A percentile compares a stretch with the other conserved stretches of the same genome.
These are phyloP conservation scores for Lactarius sanguifluus DNA, from an alignment of 768 basidiomycete genomes.

Conservation along the genomic window DNA sequence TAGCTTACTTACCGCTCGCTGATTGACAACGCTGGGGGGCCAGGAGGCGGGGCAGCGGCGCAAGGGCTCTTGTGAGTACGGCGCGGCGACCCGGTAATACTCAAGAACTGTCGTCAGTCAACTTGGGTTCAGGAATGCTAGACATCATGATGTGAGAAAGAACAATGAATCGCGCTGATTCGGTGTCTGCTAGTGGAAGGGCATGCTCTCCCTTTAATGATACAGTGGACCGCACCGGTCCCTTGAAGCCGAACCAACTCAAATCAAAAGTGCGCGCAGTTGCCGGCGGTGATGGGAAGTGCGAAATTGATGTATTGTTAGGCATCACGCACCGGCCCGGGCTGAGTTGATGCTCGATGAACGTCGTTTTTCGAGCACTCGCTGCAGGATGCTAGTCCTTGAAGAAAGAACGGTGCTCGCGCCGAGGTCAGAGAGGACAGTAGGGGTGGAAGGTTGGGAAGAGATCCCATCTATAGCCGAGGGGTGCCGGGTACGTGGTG, in stretches of 20 bases:
- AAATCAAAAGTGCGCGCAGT: not conserved
- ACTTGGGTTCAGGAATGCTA: not conserved
- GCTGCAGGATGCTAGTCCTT: not conserved
- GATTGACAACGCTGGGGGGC: not conserved
- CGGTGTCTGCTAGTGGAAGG: not conserved
- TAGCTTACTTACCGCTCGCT: not conserved
- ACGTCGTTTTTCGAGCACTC: not conserved
- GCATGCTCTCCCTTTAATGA: not conserved
- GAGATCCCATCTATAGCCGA: conserved; percentile 16
- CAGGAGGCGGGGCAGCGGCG: conserved; percentile 9
- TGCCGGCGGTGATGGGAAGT: not conserved
- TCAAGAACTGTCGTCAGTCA: not conserved
- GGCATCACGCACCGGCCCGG: not conserved
- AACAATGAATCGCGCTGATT: not conserved
- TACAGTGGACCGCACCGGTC: not conserved
- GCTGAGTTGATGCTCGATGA: not conserved
- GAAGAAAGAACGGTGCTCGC: not conserved
- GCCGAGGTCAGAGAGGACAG: not conserved
- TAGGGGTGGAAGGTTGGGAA: not conserved
- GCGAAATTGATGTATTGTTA: not conserved
- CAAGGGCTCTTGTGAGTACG: not conserved
- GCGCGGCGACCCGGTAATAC: not conserved
- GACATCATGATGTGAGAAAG: not conserved
- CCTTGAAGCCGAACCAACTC: not conserved
- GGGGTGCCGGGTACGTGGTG: not conserved